A percentile compares a stretch with the other conserved stretches of the same genome.
These are phyloP conservation scores for Neonectria faginata DNA, from an alignment of 2,329 filamentous ascomycete species.

Conservation along the genomic window DNA sequence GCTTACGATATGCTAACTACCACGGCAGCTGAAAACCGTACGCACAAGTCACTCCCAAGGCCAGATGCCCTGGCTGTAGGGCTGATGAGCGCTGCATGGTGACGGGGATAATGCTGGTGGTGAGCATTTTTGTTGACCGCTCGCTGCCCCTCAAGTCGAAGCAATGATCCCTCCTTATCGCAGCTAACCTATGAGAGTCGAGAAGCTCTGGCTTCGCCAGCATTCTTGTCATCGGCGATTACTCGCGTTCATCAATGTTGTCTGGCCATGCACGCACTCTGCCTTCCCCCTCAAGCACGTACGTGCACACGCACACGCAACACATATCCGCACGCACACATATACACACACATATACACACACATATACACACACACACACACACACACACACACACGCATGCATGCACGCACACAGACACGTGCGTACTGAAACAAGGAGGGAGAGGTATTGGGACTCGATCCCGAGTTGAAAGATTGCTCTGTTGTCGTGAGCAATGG, in stretches of 20 bases:
- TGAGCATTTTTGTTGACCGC: constrained; percentile 35
- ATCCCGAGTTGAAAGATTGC: constrained; percentile 37
- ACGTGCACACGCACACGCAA: constrained; percentile 17
- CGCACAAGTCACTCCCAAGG: not conserved
- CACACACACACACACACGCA: constrained; percentile 6
- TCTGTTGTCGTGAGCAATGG: constrained; percentile 41
- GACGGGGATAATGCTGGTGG: constrained; percentile 27
- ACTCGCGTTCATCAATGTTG: not conserved
- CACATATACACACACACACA: not conserved
- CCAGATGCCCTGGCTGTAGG: constrained; percentile 35
- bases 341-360: too few relatives aligned
- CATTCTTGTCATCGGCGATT: constrained; percentile 12
- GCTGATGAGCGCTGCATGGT: constrained; percentile 33
- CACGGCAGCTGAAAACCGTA: constrained; percentile 15
- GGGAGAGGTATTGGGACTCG: constrained; percentile 1
- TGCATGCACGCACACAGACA: constrained; percentile 15
- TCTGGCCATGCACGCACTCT: constrained; percentile 2
- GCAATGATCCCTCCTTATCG: not conserved
- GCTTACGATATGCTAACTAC: not conserved
- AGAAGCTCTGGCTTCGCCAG: constrained; percentile 2
- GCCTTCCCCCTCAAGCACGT: constrained; percentile 1
- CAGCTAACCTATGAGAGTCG: constrained; percentile 9
- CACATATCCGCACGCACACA: constrained; percentile 4
- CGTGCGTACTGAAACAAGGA: constrained; percentile 6
- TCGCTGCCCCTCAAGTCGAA: constrained; percentile 29